Evolutionary conservation across 768 basidiomycete genomes (phyloP).

Genomic region (Pleurotus citrinopileatus): DNA sequence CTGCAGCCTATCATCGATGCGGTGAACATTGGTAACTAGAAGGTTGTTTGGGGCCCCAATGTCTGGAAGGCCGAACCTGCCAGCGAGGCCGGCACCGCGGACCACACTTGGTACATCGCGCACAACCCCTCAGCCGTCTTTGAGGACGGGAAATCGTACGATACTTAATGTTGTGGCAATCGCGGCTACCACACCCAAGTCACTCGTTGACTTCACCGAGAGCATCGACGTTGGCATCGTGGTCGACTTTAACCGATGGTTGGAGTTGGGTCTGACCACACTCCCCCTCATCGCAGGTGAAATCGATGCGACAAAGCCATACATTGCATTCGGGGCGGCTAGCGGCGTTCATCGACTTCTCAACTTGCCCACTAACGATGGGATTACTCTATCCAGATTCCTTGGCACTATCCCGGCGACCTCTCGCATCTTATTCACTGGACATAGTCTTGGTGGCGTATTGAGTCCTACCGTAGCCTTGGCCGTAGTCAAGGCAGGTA

Average conservation of each 20-base stretch:
- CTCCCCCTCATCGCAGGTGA: background rate
- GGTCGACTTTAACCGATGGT: background rate
- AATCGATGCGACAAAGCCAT: background rate
- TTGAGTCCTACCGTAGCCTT: background rate
- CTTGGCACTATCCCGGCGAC: background rate
- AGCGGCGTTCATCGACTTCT: slow-evolving; percentile 1
- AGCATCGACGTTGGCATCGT: background rate
- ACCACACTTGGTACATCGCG: slow-evolving; percentile 4
- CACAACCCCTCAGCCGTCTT: slow-evolving; percentile 6
- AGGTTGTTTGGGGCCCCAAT: slow-evolving; percentile 3
- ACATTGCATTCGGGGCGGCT: slow-evolving; percentile 3
- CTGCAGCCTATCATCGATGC: background rate
- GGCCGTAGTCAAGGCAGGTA: background rate
- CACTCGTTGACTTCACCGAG: background rate
- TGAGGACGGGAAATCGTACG: background rate
- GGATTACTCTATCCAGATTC: background rate
- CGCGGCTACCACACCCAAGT: background rate
- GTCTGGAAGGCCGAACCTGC: slow-evolving; percentile 1
- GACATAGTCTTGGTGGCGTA: background rate
- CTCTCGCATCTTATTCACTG: slow-evolving; percentile 6
- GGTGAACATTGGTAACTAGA: background rate
- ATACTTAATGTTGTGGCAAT: slow-evolving; percentile 7
- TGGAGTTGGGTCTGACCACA: background rate
- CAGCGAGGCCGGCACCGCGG: background rate
- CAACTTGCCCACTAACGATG: background rate